Evolutionary conservation across 768 basidiomycete genomes (phyloP).

Genomic region (Termitomyces sp.): DNA sequence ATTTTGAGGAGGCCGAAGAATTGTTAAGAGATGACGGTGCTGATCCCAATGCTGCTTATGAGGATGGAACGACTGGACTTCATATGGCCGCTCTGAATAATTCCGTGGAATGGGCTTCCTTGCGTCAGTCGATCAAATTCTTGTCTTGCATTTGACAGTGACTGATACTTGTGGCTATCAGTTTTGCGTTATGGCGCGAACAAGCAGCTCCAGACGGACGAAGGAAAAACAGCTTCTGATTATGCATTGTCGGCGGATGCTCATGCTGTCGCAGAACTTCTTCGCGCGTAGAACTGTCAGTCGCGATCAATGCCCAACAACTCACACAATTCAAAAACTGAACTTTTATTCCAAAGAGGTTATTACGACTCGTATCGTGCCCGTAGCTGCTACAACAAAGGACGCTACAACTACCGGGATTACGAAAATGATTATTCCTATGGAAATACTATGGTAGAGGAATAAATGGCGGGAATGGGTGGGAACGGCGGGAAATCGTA

Average conservation of each 20-base stretch:
- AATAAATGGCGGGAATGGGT: too few species aligned
- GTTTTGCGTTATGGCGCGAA: constrained; percentile 7
- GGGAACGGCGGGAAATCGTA: too few species aligned
- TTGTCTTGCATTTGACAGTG: background rate
- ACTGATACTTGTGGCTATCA: background rate
- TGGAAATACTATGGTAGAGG: too few species aligned
- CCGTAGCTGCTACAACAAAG: too few species aligned
- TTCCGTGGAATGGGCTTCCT: constrained; percentile 3
- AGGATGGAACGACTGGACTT: constrained; percentile 11
- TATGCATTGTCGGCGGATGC: constrained; percentile 1
- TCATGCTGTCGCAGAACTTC: background rate
- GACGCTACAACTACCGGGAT: too few species aligned
- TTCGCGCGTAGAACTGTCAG: background rate
- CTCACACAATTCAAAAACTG: too few species aligned
- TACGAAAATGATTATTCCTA: too few species aligned
- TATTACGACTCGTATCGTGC: too few species aligned
- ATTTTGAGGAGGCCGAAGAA: constrained; percentile 5
- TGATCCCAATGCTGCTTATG: constrained; percentile 7
- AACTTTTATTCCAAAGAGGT: too few species aligned
- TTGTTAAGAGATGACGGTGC: constrained; percentile 3
- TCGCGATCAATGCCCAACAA: background rate
- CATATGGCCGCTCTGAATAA: constrained; percentile 10
- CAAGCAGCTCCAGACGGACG: constrained; percentile 1
- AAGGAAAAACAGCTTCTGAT: constrained; percentile 2
- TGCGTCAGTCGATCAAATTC: constrained; percentile 3